Base-by-base conservation (phyloP, 208 protist species). In the Leishmania aethiopica region DNA sequence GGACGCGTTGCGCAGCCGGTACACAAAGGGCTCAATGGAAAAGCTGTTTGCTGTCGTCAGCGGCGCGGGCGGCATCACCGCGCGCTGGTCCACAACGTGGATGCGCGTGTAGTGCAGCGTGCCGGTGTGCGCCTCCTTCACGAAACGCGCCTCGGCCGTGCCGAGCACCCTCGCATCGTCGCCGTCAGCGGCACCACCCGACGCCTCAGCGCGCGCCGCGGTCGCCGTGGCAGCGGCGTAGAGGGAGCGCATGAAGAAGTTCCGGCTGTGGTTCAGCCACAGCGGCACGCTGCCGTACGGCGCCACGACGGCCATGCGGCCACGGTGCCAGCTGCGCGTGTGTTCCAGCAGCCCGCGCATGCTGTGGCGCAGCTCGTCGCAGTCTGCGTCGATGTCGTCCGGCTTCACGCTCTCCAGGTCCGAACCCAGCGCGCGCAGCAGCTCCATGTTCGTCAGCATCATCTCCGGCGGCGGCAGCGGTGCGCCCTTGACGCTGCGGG, bases 291-390 rank as follows among this genome's bases (percentile, higher is more conserved):
- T 82, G 79, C 57, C 47, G 71, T 82, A 77, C 45, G 79, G 79
- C 57, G 79, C 4, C 28, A 82, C 71, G 19, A 77, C 59, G 4
- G 55, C 59, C 25, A 82, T 11, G 17, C 79, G 79, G 10, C 79
- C 79, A 62, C 79, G 79, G 67, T 35, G 25, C 79, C 79, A 82
- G n/a, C 28, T 47, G 32, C 79, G 69, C 4, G 79, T 82, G 79
- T 82, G 79, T 28, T n/a, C 3, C 71, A 82, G 79, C 79, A 82
- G 22, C 6, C 71, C 79, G 32, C 79, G 79, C 71, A 82, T 82
- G 79, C 79, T 76, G 79, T 82, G 79, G 28, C 79, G 79, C 59
- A 82, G 71, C 71, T 82, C 79, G 42, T 82, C 79, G 79, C 57
- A 77, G 79, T 82, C 79, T 40, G 79, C 55, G 71, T 82, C 79